Evolutionary conservation across 371 early-diverging fungal genomes (phyloP).

Genomic region (Mucor lusitanicus): DNA sequence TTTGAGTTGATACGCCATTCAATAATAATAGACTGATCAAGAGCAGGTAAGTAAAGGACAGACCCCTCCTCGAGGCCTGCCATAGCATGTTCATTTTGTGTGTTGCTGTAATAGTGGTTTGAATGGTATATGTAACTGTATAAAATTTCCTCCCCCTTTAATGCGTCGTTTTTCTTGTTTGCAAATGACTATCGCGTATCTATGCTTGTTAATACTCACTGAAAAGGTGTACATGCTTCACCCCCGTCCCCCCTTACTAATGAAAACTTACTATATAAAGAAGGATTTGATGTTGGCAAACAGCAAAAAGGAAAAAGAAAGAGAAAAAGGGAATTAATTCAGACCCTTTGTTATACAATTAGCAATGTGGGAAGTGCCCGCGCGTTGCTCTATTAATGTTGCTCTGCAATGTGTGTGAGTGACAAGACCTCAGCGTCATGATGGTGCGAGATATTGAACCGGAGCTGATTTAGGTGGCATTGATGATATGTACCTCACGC

Average conservation of each 20-base stretch:
- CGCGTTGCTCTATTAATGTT: background rate
- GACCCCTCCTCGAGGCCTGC: constrained; percentile 31
- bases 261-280: background rate
- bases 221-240: background rate
- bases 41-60: constrained; percentile 17
- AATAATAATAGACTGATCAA: constrained; percentile 1
- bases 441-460: background rate
- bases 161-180: background rate
- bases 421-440: constrained; percentile 2
- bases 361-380: background rate
- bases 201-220: background rate
- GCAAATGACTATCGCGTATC: background rate
- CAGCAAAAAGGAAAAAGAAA: background rate
- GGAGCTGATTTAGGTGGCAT: background rate
- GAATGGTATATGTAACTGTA: background rate
- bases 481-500: background rate
- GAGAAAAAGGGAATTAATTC: background rate
- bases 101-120: background rate
- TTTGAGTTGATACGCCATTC: constrained; percentile 14
- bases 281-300: background rate
- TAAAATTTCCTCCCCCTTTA: background rate
- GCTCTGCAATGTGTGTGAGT: background rate
- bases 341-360: background rate
- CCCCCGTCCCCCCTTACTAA: no score
- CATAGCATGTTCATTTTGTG: constrained; percentile 15